Conservation (phyloP, 2,329 filamentous ascomycete species). For the Talaromyces rugulosus region DNA sequence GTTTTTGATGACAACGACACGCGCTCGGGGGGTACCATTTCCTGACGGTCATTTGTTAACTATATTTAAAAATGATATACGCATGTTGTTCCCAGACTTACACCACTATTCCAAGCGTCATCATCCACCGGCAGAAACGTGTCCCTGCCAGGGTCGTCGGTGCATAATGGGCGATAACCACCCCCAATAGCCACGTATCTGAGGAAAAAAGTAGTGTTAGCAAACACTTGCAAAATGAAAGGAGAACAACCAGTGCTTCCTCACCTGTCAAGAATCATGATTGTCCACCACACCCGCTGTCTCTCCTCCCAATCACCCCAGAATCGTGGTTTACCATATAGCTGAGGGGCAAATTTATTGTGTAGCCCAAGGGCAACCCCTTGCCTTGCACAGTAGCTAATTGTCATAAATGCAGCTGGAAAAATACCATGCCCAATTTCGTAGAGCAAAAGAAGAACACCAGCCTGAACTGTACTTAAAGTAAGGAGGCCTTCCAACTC, state of each 20-base stretch:
- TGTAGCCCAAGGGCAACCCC: not conserved
- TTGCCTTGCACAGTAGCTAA: not conserved
- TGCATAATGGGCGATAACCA: not conserved
- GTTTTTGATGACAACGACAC: not conserved
- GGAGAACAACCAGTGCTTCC: not conserved
- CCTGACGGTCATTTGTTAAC: not conserved
- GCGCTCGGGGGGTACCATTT: not conserved
- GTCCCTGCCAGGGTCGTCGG: not conserved
- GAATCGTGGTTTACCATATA: not conserved
- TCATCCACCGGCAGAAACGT: not conserved
- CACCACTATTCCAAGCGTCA: not conserved
- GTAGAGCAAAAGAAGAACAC: not conserved
- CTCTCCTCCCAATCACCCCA: not conserved
- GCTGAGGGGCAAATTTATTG: not conserved
- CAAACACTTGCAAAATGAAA: not conserved
- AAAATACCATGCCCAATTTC: not conserved
- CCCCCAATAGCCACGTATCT: not conserved
- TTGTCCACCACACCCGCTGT: not conserved
- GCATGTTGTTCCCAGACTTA: not conserved
- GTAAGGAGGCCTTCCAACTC: not conserved
- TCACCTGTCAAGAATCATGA: not conserved
- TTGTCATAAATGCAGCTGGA: not conserved
- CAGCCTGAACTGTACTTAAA: not conserved
- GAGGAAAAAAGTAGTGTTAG: not conserved
- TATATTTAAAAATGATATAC: not conserved